Conservation (phyloP, 1,284 basidiomycete species). For the Flammula alnicola region DNA sequence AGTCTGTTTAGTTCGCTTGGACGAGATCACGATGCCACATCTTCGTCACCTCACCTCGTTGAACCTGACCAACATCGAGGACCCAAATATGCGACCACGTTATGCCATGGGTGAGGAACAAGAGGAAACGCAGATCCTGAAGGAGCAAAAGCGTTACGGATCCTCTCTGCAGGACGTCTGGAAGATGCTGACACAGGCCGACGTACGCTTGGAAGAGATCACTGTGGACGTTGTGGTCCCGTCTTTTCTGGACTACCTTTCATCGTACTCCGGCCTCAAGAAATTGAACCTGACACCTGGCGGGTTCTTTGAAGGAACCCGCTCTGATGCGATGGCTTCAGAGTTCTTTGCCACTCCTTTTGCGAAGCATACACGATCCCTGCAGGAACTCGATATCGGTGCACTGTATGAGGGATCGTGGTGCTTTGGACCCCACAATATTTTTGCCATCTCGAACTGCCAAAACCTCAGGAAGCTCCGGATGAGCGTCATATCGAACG, state of each 20-base stretch:
- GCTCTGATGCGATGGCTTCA: constrained; percentile 8
- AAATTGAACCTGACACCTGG: constrained; percentile 7
- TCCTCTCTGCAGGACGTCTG: constrained; percentile 15
- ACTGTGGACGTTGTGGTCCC: constrained; percentile 8
- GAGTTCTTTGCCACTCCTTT: constrained; percentile 2
- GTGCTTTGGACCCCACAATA: constrained; percentile 10
- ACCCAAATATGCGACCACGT: constrained; percentile 2
- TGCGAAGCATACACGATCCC: not conserved
- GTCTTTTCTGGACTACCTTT: constrained; percentile 11
- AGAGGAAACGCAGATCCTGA: not conserved
- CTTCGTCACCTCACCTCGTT: constrained; percentile 11
- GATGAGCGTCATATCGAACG: constrained; percentile 10
- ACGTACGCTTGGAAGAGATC: constrained; percentile 7
- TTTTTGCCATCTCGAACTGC: not conserved
- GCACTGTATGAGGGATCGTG: constrained; percentile 10
- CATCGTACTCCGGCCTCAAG: constrained; percentile 13
- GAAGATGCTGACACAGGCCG: constrained; percentile 1
- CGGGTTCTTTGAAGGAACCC: not conserved
- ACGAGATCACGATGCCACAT: constrained; percentile 14
- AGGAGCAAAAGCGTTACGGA: constrained; percentile 9
- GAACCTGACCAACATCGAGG: constrained; percentile 12
- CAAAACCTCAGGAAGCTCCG: not conserved
- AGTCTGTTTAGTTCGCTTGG: constrained; percentile 3
- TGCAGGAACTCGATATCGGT: constrained; percentile 7
- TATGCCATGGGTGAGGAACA: not conserved